Percentiles rank a stretch among this genome's conserved stretches.
Conservation (phyloP, 1,284 basidiomycete species). For the Ceratobasidium sp. region DNA sequence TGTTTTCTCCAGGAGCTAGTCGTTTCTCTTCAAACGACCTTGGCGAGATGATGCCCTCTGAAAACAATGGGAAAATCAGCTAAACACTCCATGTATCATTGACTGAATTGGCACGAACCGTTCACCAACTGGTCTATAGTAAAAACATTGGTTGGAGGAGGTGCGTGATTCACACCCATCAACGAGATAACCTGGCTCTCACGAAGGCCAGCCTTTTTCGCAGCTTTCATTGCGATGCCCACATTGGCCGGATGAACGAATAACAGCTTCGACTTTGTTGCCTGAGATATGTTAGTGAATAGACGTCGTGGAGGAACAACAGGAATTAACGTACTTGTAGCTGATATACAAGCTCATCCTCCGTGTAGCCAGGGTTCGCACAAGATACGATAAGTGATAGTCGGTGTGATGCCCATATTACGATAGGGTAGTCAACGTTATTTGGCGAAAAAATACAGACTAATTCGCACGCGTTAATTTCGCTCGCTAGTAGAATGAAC, state of each 20-base stretch:
- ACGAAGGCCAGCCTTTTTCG: constrained; percentile 64
- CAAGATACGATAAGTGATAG: constrained; percentile 53
- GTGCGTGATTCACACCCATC: constrained; percentile 50
- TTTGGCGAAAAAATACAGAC: constrained; percentile 38
- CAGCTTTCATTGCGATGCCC: constrained; percentile 62
- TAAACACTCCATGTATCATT: not conserved
- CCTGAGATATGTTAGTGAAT: constrained; percentile 53
- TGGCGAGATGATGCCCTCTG: constrained; percentile 61
- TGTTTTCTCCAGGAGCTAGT: constrained; percentile 70
- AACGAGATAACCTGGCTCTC: constrained; percentile 67
- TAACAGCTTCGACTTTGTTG: constrained; percentile 66
- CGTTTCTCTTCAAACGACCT: constrained; percentile 61
- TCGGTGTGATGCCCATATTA: constrained; percentile 78
- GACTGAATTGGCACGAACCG: not conserved
- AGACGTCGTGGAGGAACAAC: not conserved
- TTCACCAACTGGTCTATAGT: constrained; percentile 63
- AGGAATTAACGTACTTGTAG: constrained; percentile 5
- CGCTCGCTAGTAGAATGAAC: constrained; percentile 25
- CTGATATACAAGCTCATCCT: constrained; percentile 63
- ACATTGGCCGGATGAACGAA: constrained; percentile 67
- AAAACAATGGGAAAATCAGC: constrained; percentile 49
- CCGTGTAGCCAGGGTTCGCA: constrained; percentile 75
- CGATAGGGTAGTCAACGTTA: constrained; percentile 71
- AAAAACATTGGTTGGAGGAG: constrained; percentile 43
- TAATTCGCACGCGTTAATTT: not conserved